Evolutionary conservation across 768 basidiomycete species (phyloP).

Genomic region (Tricholoma hemisulphureum): DNA sequence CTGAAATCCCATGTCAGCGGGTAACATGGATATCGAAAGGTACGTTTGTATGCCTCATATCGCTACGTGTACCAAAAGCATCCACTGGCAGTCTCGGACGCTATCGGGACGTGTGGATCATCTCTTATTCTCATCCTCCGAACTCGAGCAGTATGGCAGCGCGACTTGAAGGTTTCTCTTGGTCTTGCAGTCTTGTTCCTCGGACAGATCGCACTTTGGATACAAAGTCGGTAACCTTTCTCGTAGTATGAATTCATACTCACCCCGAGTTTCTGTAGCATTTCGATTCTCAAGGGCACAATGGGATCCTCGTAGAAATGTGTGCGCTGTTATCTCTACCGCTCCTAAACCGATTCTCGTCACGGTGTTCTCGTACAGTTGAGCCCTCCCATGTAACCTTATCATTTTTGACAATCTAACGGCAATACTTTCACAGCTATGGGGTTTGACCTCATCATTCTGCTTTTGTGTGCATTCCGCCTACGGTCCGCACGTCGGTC

Average conservation of each 20-base stretch:
- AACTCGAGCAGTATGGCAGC: constrained; percentile 35
- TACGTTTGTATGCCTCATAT: constrained; percentile 8
- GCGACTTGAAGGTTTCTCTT: constrained; percentile 21
- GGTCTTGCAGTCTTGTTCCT: constrained; percentile 22
- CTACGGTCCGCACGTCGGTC: constrained; percentile 21
- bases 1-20: constrained; percentile 31
- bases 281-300: constrained; percentile 31
- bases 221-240: constrained; percentile 25
- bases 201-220: constrained; percentile 32
- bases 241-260: neutral
- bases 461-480: constrained; percentile 27
- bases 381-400: neutral
- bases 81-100: constrained; percentile 30
- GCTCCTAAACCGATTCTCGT: constrained; percentile 30
- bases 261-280: constrained; percentile 15
- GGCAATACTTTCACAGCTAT: constrained; percentile 24
- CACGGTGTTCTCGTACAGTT: constrained; percentile 33
- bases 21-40: constrained; percentile 34
- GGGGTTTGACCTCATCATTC: constrained; percentile 32
- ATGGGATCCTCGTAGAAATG: constrained; percentile 27
- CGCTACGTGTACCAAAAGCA: neutral
- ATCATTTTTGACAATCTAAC: neutral
- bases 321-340: constrained; percentile 33
- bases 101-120: constrained; percentile 31
- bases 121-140: constrained; percentile 34